phyloP scores from a whole-genome alignment of 495 filamentous ascomycete genomes.

The Parmelia sp. region DNA sequence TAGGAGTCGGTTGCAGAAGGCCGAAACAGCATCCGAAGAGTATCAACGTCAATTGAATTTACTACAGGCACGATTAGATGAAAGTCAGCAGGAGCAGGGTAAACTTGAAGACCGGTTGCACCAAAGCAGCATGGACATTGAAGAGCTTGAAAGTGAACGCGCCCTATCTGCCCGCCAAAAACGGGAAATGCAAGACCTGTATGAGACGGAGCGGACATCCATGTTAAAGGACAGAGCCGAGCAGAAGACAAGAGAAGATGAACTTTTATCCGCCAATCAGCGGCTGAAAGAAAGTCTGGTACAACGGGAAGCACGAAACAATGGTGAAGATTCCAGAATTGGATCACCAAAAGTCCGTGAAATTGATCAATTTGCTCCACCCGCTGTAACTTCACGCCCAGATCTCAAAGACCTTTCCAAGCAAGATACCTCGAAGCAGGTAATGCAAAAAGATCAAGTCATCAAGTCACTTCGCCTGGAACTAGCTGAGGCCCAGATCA shows the following conservation, averaged over 20 bases:
- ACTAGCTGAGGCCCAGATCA: constrained; percentile 90
- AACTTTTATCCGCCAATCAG: constrained; percentile 81
- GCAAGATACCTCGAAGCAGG: constrained; percentile 77
- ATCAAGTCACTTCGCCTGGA: constrained; percentile 90
- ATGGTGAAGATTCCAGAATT: constrained; percentile 57
- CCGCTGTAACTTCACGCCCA: constrained; percentile 69
- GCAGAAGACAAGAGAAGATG: constrained; percentile 72
- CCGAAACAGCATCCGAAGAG: constrained; percentile 71
- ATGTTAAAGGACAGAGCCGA: constrained; percentile 90
- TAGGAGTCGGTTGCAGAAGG: constrained; percentile 69
- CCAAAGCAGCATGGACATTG: constrained; percentile 73
- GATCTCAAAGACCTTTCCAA: constrained; percentile 81
- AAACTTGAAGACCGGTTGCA: constrained; percentile 80
- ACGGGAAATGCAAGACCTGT: constrained; percentile 81
- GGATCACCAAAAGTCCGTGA: constrained; percentile 43
- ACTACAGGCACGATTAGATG: constrained; percentile 78
- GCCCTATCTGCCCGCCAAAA: constrained; percentile 70
- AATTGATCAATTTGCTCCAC: constrained; percentile 78
- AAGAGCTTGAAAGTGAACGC: constrained; percentile 71
- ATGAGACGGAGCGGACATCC: constrained; percentile 80
- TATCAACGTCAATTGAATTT: constrained; percentile 78
- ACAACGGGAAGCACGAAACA: constrained; percentile 57
- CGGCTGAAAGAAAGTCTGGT: constrained; percentile 80
- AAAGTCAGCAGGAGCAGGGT: constrained; percentile 72
- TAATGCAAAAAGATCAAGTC: constrained; percentile 91